These are phyloP conservation scores for Lyophyllum semitale DNA, from an alignment of 768 basidiomycete genomes.

Conservation along the genomic window DNA sequence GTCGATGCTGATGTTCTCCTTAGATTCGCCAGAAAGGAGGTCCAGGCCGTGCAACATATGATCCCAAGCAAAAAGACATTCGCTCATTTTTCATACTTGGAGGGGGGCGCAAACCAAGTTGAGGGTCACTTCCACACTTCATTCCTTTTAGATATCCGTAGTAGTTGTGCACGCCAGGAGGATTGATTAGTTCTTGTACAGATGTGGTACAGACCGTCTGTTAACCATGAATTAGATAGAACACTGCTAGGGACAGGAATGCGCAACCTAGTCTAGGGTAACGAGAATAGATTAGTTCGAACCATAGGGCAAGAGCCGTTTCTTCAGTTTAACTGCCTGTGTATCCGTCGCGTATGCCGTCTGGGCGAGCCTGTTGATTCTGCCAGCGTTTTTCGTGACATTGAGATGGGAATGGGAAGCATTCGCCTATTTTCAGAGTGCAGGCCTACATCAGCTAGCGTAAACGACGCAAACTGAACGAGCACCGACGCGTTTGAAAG, in stretches of 20 bases:
- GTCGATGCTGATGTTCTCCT: not conserved
- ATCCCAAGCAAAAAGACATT: slow-evolving; percentile 76
- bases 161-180: not conserved
- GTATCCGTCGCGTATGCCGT: slow-evolving; percentile 66
- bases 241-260: not conserved
- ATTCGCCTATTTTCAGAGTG: slow-evolving; percentile 46
- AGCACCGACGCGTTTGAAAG: slow-evolving; percentile 72
- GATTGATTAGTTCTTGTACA: not conserved
- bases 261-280: slow-evolving; percentile 4
- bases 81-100: slow-evolving; percentile 60
- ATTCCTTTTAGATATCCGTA: not conserved
- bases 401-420: slow-evolving; percentile 78
- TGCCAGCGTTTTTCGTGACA: slow-evolving; percentile 60
- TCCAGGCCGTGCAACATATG: slow-evolving; percentile 68
- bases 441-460: not conserved
- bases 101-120: not conserved
- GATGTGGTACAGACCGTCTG: slow-evolving; percentile 8
- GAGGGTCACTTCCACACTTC: not conserved
- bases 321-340: slow-evolving; percentile 71
- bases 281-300: slow-evolving; percentile 22
- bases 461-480: not conserved
- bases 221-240: not conserved
- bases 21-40: slow-evolving; percentile 72
- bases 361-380: slow-evolving; percentile 65
- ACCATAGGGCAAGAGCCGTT: slow-evolving; percentile 68